A percentile compares a stretch with the other conserved stretches of the same genome.
Conservation (phyloP, 169 alveolate genomes). For the Perkinsus olseni region DNA sequence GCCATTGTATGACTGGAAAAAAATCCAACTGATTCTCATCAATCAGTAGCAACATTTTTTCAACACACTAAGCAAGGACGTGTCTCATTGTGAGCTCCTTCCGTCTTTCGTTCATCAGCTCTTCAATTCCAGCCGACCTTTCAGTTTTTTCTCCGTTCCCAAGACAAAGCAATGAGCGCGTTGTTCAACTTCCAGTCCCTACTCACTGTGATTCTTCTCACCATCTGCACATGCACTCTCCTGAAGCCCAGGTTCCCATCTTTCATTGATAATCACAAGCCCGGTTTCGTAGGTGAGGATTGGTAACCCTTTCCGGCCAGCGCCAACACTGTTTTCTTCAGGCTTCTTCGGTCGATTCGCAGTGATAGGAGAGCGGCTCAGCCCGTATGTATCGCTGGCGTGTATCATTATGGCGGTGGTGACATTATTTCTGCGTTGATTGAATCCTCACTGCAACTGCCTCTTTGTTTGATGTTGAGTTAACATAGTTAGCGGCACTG, state of each 20-base stretch:
- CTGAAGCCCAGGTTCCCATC: conserved; percentile 76
- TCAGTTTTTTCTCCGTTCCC: not conserved
- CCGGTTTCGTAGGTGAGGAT: conserved; percentile 53
- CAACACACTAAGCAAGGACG: not conserved
- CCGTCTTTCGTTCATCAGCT: not conserved
- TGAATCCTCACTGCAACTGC: not conserved
- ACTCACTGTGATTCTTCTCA: conserved; percentile 69
- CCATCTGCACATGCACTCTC: conserved; percentile 88
- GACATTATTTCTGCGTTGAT: conserved; percentile 70
- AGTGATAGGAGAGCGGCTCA: conserved; percentile 88
- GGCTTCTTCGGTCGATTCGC: conserved; percentile 90
- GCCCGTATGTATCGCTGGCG: conserved; percentile 78
- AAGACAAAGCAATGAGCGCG: conserved; percentile 72
- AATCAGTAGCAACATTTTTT: not conserved
- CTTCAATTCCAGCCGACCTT: not conserved
- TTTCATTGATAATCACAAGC: conserved; percentile 62
- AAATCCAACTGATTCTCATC: not conserved
- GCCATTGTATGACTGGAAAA: not conserved
- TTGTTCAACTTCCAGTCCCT: conserved; percentile 82
- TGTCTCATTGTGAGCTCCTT: not conserved
- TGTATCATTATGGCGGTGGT: conserved; percentile 75
- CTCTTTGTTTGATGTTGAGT: not conserved
- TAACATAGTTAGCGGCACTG: not conserved
- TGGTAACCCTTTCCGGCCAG: not conserved
- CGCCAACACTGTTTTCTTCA: conserved; percentile 24